Conservation (phyloP, 2,329 filamentous ascomycete genomes). For the Fusarium decemcellulare region DNA sequence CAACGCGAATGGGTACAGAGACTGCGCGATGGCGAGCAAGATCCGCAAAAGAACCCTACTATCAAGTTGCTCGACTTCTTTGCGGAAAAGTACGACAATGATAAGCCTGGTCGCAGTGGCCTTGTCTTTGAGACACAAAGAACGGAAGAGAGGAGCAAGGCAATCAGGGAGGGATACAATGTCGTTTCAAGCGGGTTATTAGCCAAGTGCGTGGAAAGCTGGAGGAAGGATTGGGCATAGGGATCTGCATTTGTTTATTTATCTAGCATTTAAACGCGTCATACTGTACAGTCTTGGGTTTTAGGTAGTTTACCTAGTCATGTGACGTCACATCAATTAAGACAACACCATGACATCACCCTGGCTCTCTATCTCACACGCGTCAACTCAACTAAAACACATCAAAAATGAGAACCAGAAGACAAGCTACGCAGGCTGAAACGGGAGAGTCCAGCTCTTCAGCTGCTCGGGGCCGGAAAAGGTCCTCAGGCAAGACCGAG, state of each 20-base stretch:
- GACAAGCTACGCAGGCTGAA: background rate
- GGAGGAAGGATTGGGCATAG: conserved; percentile 9
- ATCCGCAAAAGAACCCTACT: conserved; percentile 64
- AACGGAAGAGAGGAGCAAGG: conserved; percentile 9
- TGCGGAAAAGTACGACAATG: too few species aligned
- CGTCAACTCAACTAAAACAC: background rate
- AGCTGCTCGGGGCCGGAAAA: conserved; percentile 12
- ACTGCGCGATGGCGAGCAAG: conserved; percentile 60
- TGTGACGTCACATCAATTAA: background rate
- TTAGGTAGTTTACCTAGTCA: background rate
- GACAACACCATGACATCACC: background rate
- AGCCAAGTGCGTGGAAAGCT: conserved; percentile 14
- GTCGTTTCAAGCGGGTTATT: conserved; percentile 7
- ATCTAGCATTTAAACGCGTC: too few species aligned
- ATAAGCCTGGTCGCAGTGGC: conserved; percentile 2
- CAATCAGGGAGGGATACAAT: conserved; percentile 13
- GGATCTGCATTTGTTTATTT: background rate
- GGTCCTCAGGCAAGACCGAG: background rate
- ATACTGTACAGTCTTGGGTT: too few species aligned
- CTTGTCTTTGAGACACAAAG: conserved; percentile 7
- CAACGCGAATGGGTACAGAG: conserved; percentile 61
- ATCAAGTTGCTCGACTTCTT: conserved; percentile 64
- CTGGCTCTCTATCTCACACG: background rate
- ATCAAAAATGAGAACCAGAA: conserved; percentile 22
- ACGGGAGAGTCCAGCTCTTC: conserved; percentile 4